These are phyloP conservation scores for Hanseniaspora singularis DNA, from an alignment of 805 yeast genomes.

Conservation along the genomic window DNA sequence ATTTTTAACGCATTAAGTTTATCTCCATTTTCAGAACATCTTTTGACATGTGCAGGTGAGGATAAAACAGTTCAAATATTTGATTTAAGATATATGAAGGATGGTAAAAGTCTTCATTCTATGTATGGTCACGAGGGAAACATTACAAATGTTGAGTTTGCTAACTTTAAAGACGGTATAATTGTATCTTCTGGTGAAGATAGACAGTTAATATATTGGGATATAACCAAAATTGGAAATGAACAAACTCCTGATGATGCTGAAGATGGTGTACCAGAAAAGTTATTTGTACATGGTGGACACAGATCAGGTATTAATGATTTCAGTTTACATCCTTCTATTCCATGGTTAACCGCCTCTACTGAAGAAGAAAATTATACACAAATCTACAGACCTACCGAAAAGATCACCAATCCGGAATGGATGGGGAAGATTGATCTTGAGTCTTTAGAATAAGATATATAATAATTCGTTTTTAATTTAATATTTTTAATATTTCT, in stretches of 20 bases:
- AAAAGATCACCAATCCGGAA: constrained; percentile 25
- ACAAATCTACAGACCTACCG: constrained; percentile 36
- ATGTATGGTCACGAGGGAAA: constrained; percentile 72
- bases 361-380: constrained; percentile 36
- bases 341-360: constrained; percentile 67
- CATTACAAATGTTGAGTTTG: constrained; percentile 64
- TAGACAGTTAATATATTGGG: constrained; percentile 72
- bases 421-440: constrained; percentile 16
- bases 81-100: constrained; percentile 41
- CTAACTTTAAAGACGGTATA: constrained; percentile 64
- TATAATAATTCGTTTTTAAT: no score
- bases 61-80: constrained; percentile 55
- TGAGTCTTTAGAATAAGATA: constrained; percentile 18
- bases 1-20: constrained; percentile 55
- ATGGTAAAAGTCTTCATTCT: constrained; percentile 42
- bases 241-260: constrained; percentile 80
- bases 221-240: constrained; percentile 62
- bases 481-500: no score
- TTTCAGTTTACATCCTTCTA: constrained; percentile 50
- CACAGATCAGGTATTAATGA: constrained; percentile 71
- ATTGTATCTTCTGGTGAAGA: constrained; percentile 69
- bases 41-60: constrained; percentile 58
- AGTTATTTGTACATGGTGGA: constrained; percentile 87
- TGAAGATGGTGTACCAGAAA: constrained; percentile 82
- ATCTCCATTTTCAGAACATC: constrained; percentile 46